Evolutionary conservation across 2,329 filamentous ascomycete genomes (phyloP).

Genomic region (Pseudodiploospora longispora): DNA sequence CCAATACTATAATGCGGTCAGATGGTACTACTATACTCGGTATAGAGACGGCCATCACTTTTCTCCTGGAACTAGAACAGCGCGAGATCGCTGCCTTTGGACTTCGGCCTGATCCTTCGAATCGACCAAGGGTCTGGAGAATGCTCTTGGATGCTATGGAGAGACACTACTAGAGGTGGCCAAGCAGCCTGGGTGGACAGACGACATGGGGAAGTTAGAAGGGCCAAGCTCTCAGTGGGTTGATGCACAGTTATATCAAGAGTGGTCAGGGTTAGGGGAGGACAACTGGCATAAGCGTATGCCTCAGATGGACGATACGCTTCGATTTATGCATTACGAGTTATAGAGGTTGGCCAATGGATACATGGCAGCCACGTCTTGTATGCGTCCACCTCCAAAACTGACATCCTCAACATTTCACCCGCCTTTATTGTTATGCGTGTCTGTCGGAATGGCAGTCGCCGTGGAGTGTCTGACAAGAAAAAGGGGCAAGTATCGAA

Average conservation of each 20-base stretch:
- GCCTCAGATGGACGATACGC: no score
- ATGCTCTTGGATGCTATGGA: not conserved
- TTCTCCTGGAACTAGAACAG: conserved; percentile 8
- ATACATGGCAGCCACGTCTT: no score
- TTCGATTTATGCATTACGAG: no score
- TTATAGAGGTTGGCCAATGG: no score
- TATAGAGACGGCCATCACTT: conserved; percentile 5
- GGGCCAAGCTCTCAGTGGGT: conserved; percentile 4
- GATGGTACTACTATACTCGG: not conserved
- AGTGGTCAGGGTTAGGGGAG: conserved; percentile 1
- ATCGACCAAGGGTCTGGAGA: not conserved
- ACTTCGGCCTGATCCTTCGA: not conserved
- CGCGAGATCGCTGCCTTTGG: conserved; percentile 8
- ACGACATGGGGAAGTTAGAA: not conserved
- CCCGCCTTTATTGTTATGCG: no score
- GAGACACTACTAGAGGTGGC: not conserved
- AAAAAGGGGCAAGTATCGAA: no score
- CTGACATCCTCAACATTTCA: no score
- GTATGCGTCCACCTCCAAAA: no score
- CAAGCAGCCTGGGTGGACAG: not conserved
- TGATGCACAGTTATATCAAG: not conserved
- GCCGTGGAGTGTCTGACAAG: no score
- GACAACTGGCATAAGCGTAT: no score
- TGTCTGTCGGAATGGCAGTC: no score
- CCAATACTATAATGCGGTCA: not conserved